Base-by-base conservation (phyloP, 345 rosid species). In the Microthlaspi erraticum region DNA sequence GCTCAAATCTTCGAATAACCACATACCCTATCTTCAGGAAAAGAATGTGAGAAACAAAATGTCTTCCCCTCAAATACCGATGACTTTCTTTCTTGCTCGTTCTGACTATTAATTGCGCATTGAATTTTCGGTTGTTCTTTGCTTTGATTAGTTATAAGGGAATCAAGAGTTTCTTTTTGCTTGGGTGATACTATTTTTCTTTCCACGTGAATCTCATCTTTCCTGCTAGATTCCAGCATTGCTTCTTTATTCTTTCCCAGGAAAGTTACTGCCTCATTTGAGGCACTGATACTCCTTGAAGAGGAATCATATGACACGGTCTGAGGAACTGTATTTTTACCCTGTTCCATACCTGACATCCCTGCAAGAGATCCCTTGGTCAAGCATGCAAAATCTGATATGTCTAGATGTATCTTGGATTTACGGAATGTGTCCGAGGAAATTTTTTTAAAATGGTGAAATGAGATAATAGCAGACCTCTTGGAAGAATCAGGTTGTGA, bases 1-100 rank as follows among this genome's bases (percentile, higher is more conserved):
- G 13, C 67, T n/a, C 45, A n/a, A 60, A 37, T 54, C 70, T 37
- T 68, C 60, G 12, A 62, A 44, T 41, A 55, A 62, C 52, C 51
- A 73, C 90, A 71, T 84, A 94, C 99, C 88, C 86, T 81, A 64
- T 91, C 91, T 78, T 83, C 82, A 81, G 93, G 93, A 84, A 91
- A 91, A 32, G 80, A 82, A 76, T 71, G 65, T 16, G 96, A 88
- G 82, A 91, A 94, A 77, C 89, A 46, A 79, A 94, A 91, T 58
- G n/a, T 77, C 62, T 81, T 89, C 82, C 95, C 90, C 70, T 68
- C 77, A 80, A 91, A 94, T 75, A 89, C 87, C 41, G 70, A 62
- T 60, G 77, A 70, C 52, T 78, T 79, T 82, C 46, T 72, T 56
- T 57, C 82, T 76, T 75, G 67, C 66, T 52, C 52, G 67, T 57